These are phyloP conservation scores for Claviceps pazoutovae DNA, from an alignment of 2,329 filamentous ascomycete species.

Conservation along the genomic window DNA sequence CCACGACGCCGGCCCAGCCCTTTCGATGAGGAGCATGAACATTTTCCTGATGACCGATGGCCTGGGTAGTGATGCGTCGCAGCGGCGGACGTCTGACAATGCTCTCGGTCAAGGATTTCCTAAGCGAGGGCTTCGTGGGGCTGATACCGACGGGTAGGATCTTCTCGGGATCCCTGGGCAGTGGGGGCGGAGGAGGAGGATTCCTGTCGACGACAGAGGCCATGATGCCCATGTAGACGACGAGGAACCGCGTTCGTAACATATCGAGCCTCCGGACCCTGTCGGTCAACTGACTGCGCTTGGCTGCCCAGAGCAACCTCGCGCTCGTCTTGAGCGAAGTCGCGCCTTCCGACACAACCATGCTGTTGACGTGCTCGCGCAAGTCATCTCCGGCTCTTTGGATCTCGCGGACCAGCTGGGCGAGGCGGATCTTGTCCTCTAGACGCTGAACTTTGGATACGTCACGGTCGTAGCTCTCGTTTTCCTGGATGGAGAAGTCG, in stretches of 20 bases:
- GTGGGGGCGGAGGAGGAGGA: conserved; percentile 16
- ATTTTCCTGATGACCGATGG: conserved; percentile 38
- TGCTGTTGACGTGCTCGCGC: conserved; percentile 41
- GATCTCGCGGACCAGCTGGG: conserved; percentile 45
- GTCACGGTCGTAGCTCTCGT: conserved; percentile 49
- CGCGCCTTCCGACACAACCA: conserved; percentile 33
- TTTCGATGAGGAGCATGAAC: conserved; percentile 32
- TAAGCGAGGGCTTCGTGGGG: conserved; percentile 20
- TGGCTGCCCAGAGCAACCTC: conserved; percentile 44
- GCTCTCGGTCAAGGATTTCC: conserved; percentile 29
- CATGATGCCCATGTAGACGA: conserved; percentile 49
- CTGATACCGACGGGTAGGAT: conserved; percentile 15
- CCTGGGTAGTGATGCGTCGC: conserved; percentile 38
- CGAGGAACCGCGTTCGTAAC: conserved; percentile 49
- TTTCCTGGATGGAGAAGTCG: conserved; percentile 49
- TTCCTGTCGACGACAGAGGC: conserved; percentile 23
- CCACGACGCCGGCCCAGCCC: conserved; percentile 50
- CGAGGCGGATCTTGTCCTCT: conserved; percentile 48
- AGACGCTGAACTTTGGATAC: conserved; percentile 42
- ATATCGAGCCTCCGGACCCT: conserved; percentile 45
- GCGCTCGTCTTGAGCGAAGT: conserved; percentile 31
- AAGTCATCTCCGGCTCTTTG: conserved; percentile 46
- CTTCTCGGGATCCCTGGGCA: conserved; percentile 22
- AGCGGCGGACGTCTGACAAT: conserved; percentile 33
- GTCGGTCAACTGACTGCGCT: conserved; percentile 40